Percentiles rank a stretch among this genome's conserved stretches.
phyloP scores from a whole-genome alignment of 768 basidiomycete species.

The Kwoniella mangroviensis region DNA sequence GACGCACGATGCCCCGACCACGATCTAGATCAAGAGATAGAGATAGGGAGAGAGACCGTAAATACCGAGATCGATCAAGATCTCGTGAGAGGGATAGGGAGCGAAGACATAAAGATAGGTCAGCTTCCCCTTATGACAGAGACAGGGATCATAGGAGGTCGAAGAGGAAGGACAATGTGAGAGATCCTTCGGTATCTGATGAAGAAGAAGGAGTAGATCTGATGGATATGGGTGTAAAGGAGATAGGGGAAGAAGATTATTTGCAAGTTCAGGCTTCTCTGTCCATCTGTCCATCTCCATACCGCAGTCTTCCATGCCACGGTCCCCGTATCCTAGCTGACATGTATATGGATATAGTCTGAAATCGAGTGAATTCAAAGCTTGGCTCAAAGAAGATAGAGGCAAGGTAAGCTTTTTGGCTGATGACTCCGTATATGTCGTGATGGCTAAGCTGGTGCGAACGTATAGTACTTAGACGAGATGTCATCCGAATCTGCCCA shows the following conservation, averaged over 20 bases:
- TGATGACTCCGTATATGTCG: too few relatives aligned
- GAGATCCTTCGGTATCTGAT: constrained; percentile 25
- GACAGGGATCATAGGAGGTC: constrained; percentile 17
- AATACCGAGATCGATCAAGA: constrained; percentile 6
- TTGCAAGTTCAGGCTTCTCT: constrained; percentile 60
- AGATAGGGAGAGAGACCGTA: constrained; percentile 1
- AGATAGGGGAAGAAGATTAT: constrained; percentile 82
- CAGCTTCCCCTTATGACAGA: constrained; percentile 18
- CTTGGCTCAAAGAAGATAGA: constrained; percentile 80
- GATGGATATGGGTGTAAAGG: constrained; percentile 61
- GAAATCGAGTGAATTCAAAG: constrained; percentile 81
- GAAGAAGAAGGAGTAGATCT: constrained; percentile 54
- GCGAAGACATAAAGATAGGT: constrained; percentile 12
- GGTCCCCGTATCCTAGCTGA: neutral
- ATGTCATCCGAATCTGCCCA: constrained; percentile 79
- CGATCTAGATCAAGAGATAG: constrained; percentile 13
- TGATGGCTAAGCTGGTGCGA: neutral
- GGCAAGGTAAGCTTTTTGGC: constrained; percentile 59
- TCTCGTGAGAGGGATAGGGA: constrained; percentile 6
- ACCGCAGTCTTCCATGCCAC: neutral
- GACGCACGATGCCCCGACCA: constrained; percentile 12
- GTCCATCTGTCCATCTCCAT: too few relatives aligned
- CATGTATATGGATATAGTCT: neutral
- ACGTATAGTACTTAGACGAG: constrained; percentile 77
- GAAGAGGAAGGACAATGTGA: constrained; percentile 22